Base-by-base conservation (phyloP, 1,139 yeast species). In the Kodamaea fungicola region DNA sequence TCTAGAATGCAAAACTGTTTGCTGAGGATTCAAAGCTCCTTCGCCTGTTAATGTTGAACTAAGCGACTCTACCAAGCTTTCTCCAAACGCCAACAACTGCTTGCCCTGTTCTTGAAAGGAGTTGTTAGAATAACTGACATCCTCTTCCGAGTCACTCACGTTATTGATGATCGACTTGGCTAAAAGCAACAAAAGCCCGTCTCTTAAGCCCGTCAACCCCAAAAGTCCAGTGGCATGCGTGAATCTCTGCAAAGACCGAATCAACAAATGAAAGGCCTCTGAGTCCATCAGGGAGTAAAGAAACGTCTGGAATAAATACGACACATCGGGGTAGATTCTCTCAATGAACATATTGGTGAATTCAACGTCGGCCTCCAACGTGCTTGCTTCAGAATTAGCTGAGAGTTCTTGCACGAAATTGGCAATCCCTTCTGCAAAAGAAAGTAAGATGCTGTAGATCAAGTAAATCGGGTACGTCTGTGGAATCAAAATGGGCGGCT, bases 151-250 rank as follows among this genome's bases (percentile, higher is more conserved):
- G 40, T 12, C 10, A 36, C 63, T 62, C 2, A 59, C 55, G 39
- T 74, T 70, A 16, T 68, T 67, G 4, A 75, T 64, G 1, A 80
- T 71, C 12, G 78, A 75, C 30, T 66, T 63, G 0, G 89, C 77
- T 41, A 90, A 69, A 22, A 83, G 60, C 16, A 62, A 51, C 35
- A 89, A 59, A 32, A 85, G 71, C 2, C 77, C 74, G 52, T 86
- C 85, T 37, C 95, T 64, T 9, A 82, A 68, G 0, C 64, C 62
- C 1, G 59, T 52, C 13, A 83, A 55, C 0, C 79, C 80, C 24
- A 89, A 60, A n/a, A 86, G 63, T 0, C 97, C 97, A 0, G 92
- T 72, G 0, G 92, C 79, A 53, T 89, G 96, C 4, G 95, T 77
- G 36, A 85, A 69, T 44, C 82, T 82, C 55, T 90, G 97, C 7